Conservation (phyloP, 345 rosid species). For the Hibiscus trionum region DNA sequence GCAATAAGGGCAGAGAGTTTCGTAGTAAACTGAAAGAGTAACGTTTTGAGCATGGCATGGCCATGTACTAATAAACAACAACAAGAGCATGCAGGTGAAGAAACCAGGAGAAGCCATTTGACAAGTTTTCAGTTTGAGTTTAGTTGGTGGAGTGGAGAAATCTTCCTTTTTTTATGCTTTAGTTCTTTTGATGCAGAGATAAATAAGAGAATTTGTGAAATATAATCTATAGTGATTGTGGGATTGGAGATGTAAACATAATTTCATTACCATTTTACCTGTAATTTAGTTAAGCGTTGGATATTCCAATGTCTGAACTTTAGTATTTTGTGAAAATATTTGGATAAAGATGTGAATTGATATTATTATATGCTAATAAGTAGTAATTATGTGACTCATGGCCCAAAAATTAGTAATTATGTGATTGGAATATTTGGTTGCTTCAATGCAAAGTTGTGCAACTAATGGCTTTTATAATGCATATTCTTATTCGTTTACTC, state of each 20-base stretch:
- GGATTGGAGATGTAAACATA: too few relatives aligned
- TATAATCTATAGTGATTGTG: neutral
- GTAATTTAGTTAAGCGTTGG: neutral
- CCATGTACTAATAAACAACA: neutral
- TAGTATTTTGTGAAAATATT: neutral
- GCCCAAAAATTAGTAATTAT: neutral
- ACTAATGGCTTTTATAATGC: neutral
- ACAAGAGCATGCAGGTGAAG: neutral
- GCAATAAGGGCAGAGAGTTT: conserved; percentile 72
- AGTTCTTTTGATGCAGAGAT: neutral
- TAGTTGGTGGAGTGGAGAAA: neutral
- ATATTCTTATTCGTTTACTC: conserved; percentile 1
- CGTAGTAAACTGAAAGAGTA: conserved; percentile 62
- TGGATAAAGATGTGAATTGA: neutral
- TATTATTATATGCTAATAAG: neutral
- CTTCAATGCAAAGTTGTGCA: conserved; percentile 3
- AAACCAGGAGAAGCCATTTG: conserved; percentile 7
- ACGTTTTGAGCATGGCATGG: conserved; percentile 32
- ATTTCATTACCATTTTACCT: too few relatives aligned
- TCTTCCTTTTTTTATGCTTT: neutral
- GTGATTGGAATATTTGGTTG: neutral
- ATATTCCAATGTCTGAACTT: neutral
- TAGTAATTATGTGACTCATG: neutral
- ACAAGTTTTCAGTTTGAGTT: neutral
- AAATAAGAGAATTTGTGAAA: neutral